phyloP scores from a whole-genome alignment of 805 yeast genomes.

The Osmozyma mogii region DNA sequence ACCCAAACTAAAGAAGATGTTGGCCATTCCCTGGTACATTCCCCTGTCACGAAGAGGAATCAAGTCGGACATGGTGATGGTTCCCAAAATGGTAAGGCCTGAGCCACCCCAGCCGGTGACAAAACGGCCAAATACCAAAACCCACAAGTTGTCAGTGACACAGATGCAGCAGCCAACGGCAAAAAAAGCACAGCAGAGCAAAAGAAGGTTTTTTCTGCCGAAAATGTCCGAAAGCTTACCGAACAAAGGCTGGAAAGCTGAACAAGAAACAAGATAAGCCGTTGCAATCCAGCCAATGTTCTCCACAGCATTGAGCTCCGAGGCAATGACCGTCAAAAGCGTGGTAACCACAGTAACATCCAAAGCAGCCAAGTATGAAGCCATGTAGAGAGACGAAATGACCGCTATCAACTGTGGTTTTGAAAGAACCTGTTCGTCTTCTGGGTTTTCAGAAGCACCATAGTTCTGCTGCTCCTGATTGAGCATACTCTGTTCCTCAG shows the following conservation, averaged over 20 bases:
- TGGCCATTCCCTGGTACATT: conserved; percentile 74
- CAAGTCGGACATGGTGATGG: conserved; percentile 70
- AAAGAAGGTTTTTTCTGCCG: conserved; percentile 49
- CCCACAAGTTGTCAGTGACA: conserved; percentile 39
- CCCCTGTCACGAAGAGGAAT: conserved; percentile 75
- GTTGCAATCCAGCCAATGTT: conserved; percentile 70
- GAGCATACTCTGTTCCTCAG: conserved; percentile 22
- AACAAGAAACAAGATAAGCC: conserved; percentile 56
- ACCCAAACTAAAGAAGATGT: conserved; percentile 70
- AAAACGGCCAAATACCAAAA: conserved; percentile 53
- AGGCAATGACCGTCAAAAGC: conserved; percentile 54
- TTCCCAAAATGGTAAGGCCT: conserved; percentile 67
- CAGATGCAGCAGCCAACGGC: conserved; percentile 50
- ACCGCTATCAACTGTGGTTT: conserved; percentile 21
- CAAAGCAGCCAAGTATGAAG: conserved; percentile 51
- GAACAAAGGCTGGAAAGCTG: conserved; percentile 67
- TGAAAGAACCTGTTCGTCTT: conserved; percentile 23
- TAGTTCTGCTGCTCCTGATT: conserved; percentile 10
- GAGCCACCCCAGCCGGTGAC: conserved; percentile 91
- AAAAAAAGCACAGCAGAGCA: conserved; percentile 49
- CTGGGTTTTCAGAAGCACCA: conserved; percentile 6
- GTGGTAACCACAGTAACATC: conserved; percentile 67
- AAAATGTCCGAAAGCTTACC: conserved; percentile 69
- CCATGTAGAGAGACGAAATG: conserved; percentile 26
- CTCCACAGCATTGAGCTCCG: conserved; percentile 57